A percentile compares a stretch with the other conserved stretches of the same genome.
phyloP scores from a whole-genome alignment of 768 basidiomycete genomes.

The Ramaria rubella region DNA sequence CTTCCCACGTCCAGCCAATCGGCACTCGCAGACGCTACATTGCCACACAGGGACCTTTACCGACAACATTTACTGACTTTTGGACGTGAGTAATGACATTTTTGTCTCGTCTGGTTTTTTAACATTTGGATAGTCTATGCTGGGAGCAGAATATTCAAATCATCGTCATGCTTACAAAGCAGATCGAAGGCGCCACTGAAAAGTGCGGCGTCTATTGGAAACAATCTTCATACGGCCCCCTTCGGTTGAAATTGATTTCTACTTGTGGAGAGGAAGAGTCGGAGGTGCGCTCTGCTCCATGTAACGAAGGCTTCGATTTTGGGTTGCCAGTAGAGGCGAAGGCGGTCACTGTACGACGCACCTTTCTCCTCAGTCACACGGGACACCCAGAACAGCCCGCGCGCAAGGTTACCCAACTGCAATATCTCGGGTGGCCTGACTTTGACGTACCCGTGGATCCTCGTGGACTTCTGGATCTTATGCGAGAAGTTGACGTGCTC shows the following conservation, averaged over 20 bases:
- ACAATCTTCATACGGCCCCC: conserved; percentile 54
- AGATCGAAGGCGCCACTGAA: conserved; percentile 78
- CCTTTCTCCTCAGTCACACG: conserved; percentile 60
- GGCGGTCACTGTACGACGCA: conserved; percentile 46
- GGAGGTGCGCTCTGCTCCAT: not conserved
- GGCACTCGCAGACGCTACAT: conserved; percentile 82
- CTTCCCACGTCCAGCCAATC: conserved; percentile 85
- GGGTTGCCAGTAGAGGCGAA: conserved; percentile 25
- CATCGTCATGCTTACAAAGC: conserved; percentile 94
- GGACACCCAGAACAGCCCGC: conserved; percentile 53
- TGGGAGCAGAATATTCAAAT: conserved; percentile 95
- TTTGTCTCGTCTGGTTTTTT: not conserved
- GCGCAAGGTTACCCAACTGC: conserved; percentile 75
- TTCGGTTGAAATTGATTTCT: conserved; percentile 51
- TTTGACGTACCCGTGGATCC: conserved; percentile 91
- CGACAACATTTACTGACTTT: conserved; percentile 85
- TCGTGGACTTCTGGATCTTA: conserved; percentile 62
- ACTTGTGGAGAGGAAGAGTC: conserved; percentile 41
- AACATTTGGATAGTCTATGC: conserved; percentile 52
- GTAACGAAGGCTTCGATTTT: conserved; percentile 37
- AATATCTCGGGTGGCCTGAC: conserved; percentile 95
- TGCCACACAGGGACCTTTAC: conserved; percentile 92
- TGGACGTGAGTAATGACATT: conserved; percentile 59
- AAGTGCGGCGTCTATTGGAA: conserved; percentile 92
- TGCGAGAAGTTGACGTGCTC: conserved; percentile 56